Evolutionary conservation across 345 rosid genomes (phyloP), one percentile per base, ranked within the genome.

Genomic region (Laguncularia racemosa): DNA sequence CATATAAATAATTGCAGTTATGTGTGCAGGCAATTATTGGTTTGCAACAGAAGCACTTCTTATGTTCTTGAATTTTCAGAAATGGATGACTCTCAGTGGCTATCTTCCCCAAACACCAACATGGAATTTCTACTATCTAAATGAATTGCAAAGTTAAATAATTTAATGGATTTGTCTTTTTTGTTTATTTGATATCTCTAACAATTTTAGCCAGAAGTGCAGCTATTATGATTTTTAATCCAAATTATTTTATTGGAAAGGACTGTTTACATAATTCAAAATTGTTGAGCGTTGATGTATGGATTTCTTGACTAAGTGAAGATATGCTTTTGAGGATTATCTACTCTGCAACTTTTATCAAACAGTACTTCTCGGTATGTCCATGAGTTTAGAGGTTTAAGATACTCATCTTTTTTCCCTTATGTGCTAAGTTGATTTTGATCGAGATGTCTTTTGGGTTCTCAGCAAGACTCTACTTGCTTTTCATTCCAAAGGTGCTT

Each of bases 321-420:
- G 97, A 90, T 84, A 87, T 85, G 97, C 70, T 70, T 47, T 70
- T 78, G 66, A 85, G 97, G 84, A 87, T 89, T 55, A 64, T 72
- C 11, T 95, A 85, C 71, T 88, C 93, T 53, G 86, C 84, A 50
- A 20, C 50, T 48, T 84, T 84, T 75, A 88, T 88, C 76, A 79
- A 69, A 73, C 64, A 71, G 33, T 84, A 84, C 78, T 93, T 93
- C 78, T 61, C 84, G 99, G 95, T 87, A 78, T 57, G 48, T 33
- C 44, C 21, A 44, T 62, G 15, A 52, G 52, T 43, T 13, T 26
- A 44, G 48, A 12, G 58, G 28, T 14, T 19, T 21, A 48, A 51
- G 14, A 50, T 40, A 18, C 47, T 53, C 21, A 33, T 50, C 45
- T 60, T 28, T 54, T 44, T 45, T 52, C 57, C 49, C 40, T 61